Conservation (phyloP, 2,329 filamentous ascomycete species). For the Apiospora phragmitis region DNA sequence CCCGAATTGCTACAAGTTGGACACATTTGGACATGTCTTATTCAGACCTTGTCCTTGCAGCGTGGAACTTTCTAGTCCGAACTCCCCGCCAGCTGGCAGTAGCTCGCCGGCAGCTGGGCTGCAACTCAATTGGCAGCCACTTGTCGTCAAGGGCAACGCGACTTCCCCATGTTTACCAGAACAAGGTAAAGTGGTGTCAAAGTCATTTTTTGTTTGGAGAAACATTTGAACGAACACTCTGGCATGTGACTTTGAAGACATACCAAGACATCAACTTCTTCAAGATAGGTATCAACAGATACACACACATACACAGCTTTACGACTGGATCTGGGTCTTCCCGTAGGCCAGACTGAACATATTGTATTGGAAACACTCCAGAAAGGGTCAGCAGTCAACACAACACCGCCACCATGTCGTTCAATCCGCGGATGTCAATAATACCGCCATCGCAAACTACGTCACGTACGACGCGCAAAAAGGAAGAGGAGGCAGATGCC, state of each 20-base stretch:
- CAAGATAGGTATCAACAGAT: not conserved
- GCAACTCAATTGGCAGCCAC: not conserved
- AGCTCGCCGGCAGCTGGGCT: not conserved
- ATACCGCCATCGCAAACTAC: constrained; percentile 54
- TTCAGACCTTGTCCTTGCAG: not conserved
- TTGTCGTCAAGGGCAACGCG: constrained; percentile 10
- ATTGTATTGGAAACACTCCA: not conserved
- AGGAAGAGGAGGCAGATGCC: constrained; percentile 59
- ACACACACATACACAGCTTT: not conserved
- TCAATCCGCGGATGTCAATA: constrained; percentile 62
- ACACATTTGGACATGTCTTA: not conserved
- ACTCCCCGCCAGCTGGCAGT: not conserved
- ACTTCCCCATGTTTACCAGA: not conserved
- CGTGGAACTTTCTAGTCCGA: not conserved
- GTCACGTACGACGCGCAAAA: constrained; percentile 52
- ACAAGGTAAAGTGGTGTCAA: not conserved
- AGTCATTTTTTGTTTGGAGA: not conserved
- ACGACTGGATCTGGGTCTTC: not conserved
- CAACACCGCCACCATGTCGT: constrained; percentile 48
- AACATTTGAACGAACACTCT: not conserved
- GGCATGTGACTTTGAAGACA: not conserved
- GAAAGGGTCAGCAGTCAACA: not conserved
- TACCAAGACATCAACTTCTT: not conserved
- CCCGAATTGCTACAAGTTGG: not conserved
- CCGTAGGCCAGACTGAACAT: not conserved